These are phyloP conservation scores for Geotrichum restrictum DNA, from an alignment of 1,139 yeast genomes.

Conservation along the genomic window DNA sequence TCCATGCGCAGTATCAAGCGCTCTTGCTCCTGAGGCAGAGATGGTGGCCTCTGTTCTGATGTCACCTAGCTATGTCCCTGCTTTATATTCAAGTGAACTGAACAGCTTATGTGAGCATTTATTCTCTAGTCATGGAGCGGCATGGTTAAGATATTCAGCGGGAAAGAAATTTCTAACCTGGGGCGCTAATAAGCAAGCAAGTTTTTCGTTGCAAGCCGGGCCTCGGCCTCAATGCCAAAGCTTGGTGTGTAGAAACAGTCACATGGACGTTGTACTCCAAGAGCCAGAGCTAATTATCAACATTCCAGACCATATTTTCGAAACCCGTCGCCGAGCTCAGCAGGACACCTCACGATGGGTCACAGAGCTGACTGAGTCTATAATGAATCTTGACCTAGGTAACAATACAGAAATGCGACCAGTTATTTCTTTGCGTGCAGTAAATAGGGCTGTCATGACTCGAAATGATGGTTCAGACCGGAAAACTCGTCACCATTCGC, in stretches of 20 bases:
- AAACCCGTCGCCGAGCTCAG: slow-evolving; percentile 26
- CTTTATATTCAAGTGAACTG: slow-evolving; percentile 28
- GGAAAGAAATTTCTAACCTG: slow-evolving; percentile 32
- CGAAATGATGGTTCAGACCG: neutral
- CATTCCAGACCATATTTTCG: neutral
- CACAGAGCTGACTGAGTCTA: slow-evolving; percentile 29
- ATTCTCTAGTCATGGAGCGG: slow-evolving; percentile 33
- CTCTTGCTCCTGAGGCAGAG: slow-evolving; percentile 27
- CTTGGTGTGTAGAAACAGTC: neutral
- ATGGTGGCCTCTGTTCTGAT: slow-evolving; percentile 33
- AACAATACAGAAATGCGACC: neutral
- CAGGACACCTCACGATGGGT: slow-evolving; percentile 32
- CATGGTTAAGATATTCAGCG: slow-evolving; percentile 33
- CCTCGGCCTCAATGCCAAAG: neutral
- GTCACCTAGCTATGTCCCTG: slow-evolving; percentile 30
- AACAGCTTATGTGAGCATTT: slow-evolving; percentile 26
- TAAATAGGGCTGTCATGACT: slow-evolving; percentile 21
- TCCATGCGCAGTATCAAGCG: slow-evolving; percentile 29
- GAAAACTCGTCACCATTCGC: neutral
- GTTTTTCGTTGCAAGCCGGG: slow-evolving; percentile 12
- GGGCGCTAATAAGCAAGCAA: slow-evolving; percentile 21
- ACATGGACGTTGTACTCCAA: too few species aligned
- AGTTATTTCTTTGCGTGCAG: slow-evolving; percentile 22
- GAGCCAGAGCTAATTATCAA: neutral
- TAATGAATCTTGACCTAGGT: neutral